Evolutionary conservation across 2,329 filamentous ascomycete species (phyloP).

Genomic region (Exophiala sideris): DNA sequence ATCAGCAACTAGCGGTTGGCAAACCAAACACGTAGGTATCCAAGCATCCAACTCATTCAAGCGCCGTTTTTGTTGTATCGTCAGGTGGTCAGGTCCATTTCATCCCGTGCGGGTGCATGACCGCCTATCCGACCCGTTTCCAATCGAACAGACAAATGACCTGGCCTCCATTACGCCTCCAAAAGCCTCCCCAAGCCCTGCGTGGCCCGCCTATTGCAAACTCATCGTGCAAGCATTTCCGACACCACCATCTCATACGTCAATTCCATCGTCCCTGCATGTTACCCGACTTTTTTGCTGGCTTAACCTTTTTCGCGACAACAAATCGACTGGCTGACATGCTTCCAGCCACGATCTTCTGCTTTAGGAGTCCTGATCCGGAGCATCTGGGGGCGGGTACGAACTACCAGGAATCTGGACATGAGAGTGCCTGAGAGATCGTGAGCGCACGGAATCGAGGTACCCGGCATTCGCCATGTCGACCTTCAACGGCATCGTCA

Average conservation of each 20-base stretch:
- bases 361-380: background rate
- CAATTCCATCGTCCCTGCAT: constrained; percentile 8
- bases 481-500: constrained; percentile 68
- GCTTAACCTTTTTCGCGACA: constrained; percentile 6
- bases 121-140: background rate
- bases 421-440: too few species aligned
- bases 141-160: constrained; percentile 7
- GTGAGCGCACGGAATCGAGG: background rate
- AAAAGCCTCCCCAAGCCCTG: background rate
- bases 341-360: constrained; percentile 1
- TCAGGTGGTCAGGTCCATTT: constrained; percentile 18
- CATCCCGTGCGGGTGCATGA: background rate
- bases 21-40: background rate
- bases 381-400: background rate
- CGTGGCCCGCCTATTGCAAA: constrained; percentile 13
- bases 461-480: constrained; percentile 56
- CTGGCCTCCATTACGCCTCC: constrained; percentile 2
- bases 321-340: constrained; percentile 7
- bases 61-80: background rate
- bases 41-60: background rate
- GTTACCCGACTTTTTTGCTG: constrained; percentile 4
- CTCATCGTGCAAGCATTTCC: constrained; percentile 11
- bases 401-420: background rate
- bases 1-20: constrained; percentile 5
- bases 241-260: constrained; percentile 3